Evolutionary conservation across 176 grass and related monocot genomes (phyloP), one percentile per base, ranked within the genome.

Genomic region (Poa pratensis): DNA sequence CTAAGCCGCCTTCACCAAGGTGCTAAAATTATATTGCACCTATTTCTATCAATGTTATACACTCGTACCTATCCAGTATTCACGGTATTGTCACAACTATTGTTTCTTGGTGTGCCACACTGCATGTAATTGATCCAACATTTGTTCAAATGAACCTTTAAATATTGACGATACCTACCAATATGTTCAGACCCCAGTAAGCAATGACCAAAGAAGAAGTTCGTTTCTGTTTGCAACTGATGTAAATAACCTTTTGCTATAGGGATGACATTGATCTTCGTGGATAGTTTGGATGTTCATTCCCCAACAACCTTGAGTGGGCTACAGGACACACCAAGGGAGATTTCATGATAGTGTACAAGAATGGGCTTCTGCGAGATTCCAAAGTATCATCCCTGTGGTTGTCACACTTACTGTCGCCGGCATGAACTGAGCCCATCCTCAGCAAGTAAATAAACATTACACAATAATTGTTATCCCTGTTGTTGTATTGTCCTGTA

Each of bases 281-380:
- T 23, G 92, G 89, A 80, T 90, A 97, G 83, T 95, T 93, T 32
- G 90, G 92, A 61, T 97, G 89, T 90, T 85, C 90, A 13, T 93
- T 94, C 70, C 28, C 83, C 58, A 87, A 91, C 73, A 93, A 93
- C 67, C 93, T 95, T 28, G 95, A 97, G 82, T 95, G 92, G 87
- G 92, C 95, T 39, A 85, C 91, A 87, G 92, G 89, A 84, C 95
- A 91, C 73, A 97, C 92, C 11, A 50, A 28, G 91, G 91, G 75
- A 90, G 92, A 60, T 97, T 94, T 49, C 91, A 93, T 35, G 73
- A 93, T 35, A 73, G 94, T 81, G 86, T 94, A 88, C 82, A 96
- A 80, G 90, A 95, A 98, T 68, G 89, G 43, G 79, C 87, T 95
- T 24, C 57, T 89, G 39, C 86, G 85, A 52, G 85, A 95, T 80